These are phyloP conservation scores for Cadophora sp. DNA, from an alignment of 2,329 filamentous ascomycete genomes.

Conservation along the genomic window DNA sequence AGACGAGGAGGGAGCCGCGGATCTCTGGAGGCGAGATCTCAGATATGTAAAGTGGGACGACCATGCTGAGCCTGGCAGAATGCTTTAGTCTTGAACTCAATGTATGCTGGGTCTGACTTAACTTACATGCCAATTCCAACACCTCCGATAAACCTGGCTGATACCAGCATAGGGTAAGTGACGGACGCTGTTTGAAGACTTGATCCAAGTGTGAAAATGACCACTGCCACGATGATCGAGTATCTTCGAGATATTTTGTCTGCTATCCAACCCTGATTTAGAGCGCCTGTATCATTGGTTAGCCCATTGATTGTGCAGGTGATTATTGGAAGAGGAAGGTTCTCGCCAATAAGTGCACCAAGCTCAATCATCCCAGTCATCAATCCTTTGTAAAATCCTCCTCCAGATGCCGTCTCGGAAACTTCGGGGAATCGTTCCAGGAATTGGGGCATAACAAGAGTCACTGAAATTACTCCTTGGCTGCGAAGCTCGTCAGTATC, in stretches of 20 bases:
- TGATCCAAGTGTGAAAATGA: constrained; percentile 58
- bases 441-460: constrained; percentile 18
- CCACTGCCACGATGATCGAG: constrained; percentile 57
- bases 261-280: constrained; percentile 57
- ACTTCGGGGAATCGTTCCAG: constrained; percentile 9
- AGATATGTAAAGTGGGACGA: constrained; percentile 54
- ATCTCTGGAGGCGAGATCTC: constrained; percentile 65
- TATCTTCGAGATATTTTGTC: constrained; percentile 60
- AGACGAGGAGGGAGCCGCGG: constrained; percentile 66
- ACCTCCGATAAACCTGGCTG: constrained; percentile 54
- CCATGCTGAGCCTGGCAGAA: constrained; percentile 11
- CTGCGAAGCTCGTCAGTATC: background rate
- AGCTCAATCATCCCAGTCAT: constrained; percentile 14
- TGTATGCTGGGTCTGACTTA: constrained; percentile 46
- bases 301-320: background rate
- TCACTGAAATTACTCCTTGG: constrained; percentile 10
- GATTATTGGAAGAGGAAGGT: too few species aligned
- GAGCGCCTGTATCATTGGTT: constrained; percentile 42
- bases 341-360: constrained; percentile 15
- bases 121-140: constrained; percentile 56
- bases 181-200: constrained; percentile 57
- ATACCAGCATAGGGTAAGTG: constrained; percentile 58
- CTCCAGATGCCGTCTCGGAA: background rate
- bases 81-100: background rate
- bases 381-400: constrained; percentile 15